Percentiles rank a stretch among this genome's conserved stretches.
Conservation (phyloP, 2,329 filamentous ascomycete species). For the Coccinonectria pachysandricola region DNA sequence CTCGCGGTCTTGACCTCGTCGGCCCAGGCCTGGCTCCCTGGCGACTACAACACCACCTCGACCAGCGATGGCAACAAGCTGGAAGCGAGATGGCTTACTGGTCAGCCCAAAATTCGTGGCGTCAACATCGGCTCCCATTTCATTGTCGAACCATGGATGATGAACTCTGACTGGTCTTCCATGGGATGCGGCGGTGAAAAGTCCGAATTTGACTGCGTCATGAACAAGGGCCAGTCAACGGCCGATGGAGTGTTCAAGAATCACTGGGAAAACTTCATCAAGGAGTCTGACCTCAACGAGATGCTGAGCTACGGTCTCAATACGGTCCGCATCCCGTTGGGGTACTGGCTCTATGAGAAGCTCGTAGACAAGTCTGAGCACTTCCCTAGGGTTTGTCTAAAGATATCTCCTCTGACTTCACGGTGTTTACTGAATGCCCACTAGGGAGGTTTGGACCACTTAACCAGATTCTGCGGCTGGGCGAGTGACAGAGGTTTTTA, state of each 20-base stretch:
- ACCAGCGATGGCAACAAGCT: constrained; percentile 10
- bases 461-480: constrained; percentile 36
- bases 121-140: constrained; percentile 45
- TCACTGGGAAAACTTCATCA: constrained; percentile 43
- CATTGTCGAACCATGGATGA: constrained; percentile 45
- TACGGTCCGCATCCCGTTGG: constrained; percentile 42
- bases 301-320: constrained; percentile 42
- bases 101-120: constrained; percentile 38
- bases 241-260: constrained; percentile 36
- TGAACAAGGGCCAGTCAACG: constrained; percentile 32
- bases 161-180: constrained; percentile 30
- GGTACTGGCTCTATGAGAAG: constrained; percentile 44
- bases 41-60: neutral
- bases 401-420: neutral
- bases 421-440: neutral
- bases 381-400: constrained; percentile 29
- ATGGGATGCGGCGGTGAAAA: constrained; percentile 36
- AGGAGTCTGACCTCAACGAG: constrained; percentile 34
- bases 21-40: constrained; percentile 13
- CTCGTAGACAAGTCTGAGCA: constrained; percentile 39
- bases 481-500: constrained; percentile 39
- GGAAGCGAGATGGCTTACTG: too few relatives aligned
- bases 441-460: constrained; percentile 32
- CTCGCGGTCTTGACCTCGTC: constrained; percentile 8
- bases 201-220: constrained; percentile 46